These are phyloP conservation scores for Dipteronia dyeriana DNA, from an alignment of 345 rosid species.

Conservation along the genomic window DNA sequence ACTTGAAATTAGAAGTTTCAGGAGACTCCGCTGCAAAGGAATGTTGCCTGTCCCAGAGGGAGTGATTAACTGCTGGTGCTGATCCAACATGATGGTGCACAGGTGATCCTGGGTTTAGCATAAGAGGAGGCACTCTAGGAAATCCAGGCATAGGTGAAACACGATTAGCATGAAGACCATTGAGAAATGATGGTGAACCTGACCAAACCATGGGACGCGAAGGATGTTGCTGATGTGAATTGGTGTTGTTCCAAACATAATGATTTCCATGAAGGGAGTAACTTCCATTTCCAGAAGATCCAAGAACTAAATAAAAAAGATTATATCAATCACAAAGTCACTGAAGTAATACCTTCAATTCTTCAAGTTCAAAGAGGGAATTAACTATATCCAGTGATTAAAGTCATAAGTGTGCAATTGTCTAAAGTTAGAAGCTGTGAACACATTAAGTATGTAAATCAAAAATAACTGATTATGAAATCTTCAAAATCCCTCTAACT, in stretches of 20 bases:
- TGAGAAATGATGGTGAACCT: conserved; percentile 72
- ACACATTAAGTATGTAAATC: not conserved
- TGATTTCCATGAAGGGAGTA: conserved; percentile 55
- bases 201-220: conserved; percentile 78
- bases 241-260: conserved; percentile 64
- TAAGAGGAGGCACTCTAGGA: conserved; percentile 65
- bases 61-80: conserved; percentile 69
- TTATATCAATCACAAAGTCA: conserved; percentile 15
- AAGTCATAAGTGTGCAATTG: not conserved
- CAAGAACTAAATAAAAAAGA: conserved; percentile 46
- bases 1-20: conserved; percentile 67
- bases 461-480: not conserved
- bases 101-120: conserved; percentile 59
- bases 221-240: conserved; percentile 64
- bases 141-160: conserved; percentile 59
- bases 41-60: conserved; percentile 80
- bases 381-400: not conserved
- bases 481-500: not conserved
- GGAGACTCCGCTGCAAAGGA: conserved; percentile 75
- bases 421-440: not conserved
- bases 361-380: not conserved
- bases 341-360: not conserved
- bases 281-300: conserved; percentile 75
- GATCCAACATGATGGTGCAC: conserved; percentile 85
- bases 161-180: conserved; percentile 57